These are phyloP conservation scores for Hydrangea macrophylla DNA, from an alignment of 148 eudicot genomes.

Conservation along the genomic window DNA sequence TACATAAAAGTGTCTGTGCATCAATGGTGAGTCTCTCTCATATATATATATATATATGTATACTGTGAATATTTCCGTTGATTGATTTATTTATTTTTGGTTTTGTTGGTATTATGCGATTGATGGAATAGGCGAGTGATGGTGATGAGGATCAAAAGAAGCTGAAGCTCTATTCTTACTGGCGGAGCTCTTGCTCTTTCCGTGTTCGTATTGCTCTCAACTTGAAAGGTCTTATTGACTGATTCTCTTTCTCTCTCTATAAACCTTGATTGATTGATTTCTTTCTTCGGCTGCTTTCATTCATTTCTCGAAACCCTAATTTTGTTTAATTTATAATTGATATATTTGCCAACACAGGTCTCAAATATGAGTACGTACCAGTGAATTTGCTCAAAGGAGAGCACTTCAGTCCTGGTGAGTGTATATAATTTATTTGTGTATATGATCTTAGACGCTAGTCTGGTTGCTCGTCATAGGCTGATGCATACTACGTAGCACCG, in stretches of 20 bases:
- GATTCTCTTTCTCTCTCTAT: no score
- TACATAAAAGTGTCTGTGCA: no score
- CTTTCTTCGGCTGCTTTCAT: neutral
- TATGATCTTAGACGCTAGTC: no score
- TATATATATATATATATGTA: no score
- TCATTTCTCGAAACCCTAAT: neutral
- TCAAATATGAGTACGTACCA: constrained; percentile 54
- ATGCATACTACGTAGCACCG: no score
- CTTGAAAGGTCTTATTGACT: constrained; percentile 43
- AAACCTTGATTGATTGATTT: neutral
- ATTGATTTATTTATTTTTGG: no score
- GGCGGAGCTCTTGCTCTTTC: constrained; percentile 61
- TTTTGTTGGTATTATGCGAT: no score
- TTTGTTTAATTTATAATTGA: neutral
- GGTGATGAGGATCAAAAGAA: constrained; percentile 25
- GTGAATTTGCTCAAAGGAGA: constrained; percentile 60
- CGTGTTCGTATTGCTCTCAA: constrained; percentile 85
- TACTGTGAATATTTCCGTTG: no score
- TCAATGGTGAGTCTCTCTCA: no score
- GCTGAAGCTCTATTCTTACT: constrained; percentile 64
- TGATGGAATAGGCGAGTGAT: constrained; percentile 16
- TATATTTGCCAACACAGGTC: constrained; percentile 31
- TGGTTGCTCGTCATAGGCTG: no score
- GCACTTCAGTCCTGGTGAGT: constrained; percentile 44
- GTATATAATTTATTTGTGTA: no score